Evolutionary conservation across 2,329 filamentous ascomycete genomes (phyloP), one percentile per base, ranked within the genome.

Genomic region (Neofusicoccum umdonicola): DNA sequence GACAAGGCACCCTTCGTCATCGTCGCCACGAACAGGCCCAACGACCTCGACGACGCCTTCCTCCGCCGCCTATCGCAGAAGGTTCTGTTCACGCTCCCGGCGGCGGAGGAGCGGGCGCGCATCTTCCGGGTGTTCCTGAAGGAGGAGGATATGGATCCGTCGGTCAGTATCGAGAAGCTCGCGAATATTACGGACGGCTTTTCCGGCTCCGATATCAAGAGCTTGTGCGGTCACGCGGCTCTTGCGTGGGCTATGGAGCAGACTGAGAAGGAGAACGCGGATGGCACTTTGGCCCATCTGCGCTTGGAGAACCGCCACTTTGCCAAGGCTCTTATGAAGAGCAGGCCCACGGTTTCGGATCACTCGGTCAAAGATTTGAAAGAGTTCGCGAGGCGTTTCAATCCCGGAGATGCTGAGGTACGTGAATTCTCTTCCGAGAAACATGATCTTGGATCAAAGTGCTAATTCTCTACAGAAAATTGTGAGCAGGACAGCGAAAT

Each of bases 31-130:
- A 64, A 47, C 27, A 27, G 62, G 41, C 62, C 37, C 31, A 44
- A n/a, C 17, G 62, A 57, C 31, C 41, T 64, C n/a, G 62, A 64
- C 41, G 35, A 42, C 27, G 62, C 62, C 0, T 51, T 64, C 13
- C 50, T 64, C 11, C 35, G 50, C 9, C 17, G 62, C n/a, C 17
- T 48, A 2, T 50, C 62, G 8, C 22, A 31, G 41, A 51, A 48
- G 0, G 34, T 54, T 0, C 37, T 56, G 17, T 13, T 47, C 13
- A 41, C 42, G 1, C 5, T 64, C 4, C 50, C 50, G 37, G 17
- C 22, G n/a, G 13, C 13, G n/a, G 39, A 31, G 9, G 48, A 52
- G 13, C 4, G 50, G n/a, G 15, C 27, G 3, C 41, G 34, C 8
- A 64, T 64, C 15, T 37, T 57, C 47, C 37, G 35, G 3, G 13